Conservation (phyloP, 768 basidiomycete species). For the Rhodotorula babjevae region DNA sequence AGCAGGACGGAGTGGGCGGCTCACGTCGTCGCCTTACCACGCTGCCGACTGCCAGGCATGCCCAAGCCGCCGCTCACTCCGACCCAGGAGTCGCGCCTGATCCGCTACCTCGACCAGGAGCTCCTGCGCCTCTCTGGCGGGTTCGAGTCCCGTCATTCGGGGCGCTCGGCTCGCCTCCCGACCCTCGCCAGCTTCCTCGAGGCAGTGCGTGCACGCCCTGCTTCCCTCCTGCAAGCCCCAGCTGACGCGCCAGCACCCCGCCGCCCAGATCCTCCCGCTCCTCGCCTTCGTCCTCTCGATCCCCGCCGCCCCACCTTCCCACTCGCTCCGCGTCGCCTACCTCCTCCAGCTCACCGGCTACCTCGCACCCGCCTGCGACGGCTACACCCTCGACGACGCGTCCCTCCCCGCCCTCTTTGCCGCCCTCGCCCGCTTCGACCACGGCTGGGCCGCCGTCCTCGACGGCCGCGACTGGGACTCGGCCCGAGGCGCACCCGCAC, state of each 20-base stretch:
- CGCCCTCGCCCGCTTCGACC: constrained; percentile 20
- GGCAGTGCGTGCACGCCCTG: not conserved
- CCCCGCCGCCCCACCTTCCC: constrained; percentile 24
- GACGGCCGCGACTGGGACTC: constrained; percentile 22
- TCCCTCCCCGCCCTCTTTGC: not conserved
- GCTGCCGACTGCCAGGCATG: not conserved
- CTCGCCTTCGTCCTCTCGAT: constrained; percentile 28
- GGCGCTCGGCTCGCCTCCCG: not conserved
- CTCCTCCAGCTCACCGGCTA: constrained; percentile 19
- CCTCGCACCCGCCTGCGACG: constrained; percentile 23
- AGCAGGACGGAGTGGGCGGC: too few species aligned
- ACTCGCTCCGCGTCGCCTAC: constrained; percentile 20
- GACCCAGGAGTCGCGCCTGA: constrained; percentile 22
- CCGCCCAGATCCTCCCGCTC: constrained; percentile 4
- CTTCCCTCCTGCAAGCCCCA: accelerated
- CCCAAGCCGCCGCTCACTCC: not conserved
- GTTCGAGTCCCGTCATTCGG: constrained; percentile 20
- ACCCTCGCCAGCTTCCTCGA: constrained; percentile 19
- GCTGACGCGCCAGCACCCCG: not conserved
- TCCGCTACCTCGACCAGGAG: constrained; percentile 30
- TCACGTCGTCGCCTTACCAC: too few species aligned
- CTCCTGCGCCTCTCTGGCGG: constrained; percentile 4
- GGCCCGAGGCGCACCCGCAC: not conserved
- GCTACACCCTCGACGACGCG: constrained; percentile 13
- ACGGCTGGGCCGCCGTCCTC: constrained; percentile 13